phyloP scores from a whole-genome alignment of 2,329 filamentous ascomycete genomes.

The Fusarium mangiferae region DNA sequence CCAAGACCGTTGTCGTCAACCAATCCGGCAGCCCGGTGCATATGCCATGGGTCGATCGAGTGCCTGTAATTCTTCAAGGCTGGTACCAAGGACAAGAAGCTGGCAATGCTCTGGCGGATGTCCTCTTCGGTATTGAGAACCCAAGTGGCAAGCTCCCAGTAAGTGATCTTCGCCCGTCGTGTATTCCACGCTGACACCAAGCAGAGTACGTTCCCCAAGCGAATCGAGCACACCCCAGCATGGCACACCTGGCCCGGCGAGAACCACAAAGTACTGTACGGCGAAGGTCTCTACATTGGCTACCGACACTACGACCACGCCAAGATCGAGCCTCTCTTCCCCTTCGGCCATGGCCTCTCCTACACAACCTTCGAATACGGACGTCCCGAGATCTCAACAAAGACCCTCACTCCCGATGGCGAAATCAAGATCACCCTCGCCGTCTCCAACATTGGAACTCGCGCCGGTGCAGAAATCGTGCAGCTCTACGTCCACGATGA shows the following conservation, averaged over 20 bases:
- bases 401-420: constrained; percentile 52
- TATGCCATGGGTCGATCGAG: constrained; percentile 73
- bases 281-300: constrained; percentile 78
- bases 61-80: constrained; percentile 72
- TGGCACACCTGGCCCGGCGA: constrained; percentile 80
- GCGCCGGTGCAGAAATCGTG: constrained; percentile 70
- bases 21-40: constrained; percentile 56
- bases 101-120: constrained; percentile 73
- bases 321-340: constrained; percentile 69
- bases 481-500: constrained; percentile 75
- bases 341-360: constrained; percentile 79
- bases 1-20: constrained; percentile 74
- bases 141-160: constrained; percentile 77
- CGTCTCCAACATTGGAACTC: constrained; percentile 64
- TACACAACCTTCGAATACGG: constrained; percentile 78
- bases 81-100: constrained; percentile 70
- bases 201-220: constrained; percentile 72
- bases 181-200: background rate
- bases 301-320: constrained; percentile 77
- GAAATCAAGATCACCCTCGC: constrained; percentile 59
- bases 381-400: constrained; percentile 60
- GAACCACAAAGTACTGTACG: constrained; percentile 74
- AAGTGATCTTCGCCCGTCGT: background rate
- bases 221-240: constrained; percentile 73
- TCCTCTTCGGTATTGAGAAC: constrained; percentile 74